Base-by-base conservation (phyloP, 495 filamentous ascomycete genomes). In the Bombardia bombarda region DNA sequence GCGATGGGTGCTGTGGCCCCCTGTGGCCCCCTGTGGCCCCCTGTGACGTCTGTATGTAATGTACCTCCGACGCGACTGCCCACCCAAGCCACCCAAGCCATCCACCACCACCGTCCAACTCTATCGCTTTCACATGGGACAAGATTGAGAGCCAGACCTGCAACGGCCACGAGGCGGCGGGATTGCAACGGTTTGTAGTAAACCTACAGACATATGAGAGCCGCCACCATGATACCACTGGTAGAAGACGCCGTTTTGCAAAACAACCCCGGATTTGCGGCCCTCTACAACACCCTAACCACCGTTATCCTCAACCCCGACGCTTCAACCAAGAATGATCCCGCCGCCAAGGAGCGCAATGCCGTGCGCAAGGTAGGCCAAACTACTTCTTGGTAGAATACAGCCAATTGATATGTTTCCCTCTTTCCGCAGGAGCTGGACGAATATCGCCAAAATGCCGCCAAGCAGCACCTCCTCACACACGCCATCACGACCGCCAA, bases 201-300 rank as follows among this genome's bases (percentile, higher is more conserved):
- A n/a, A n/a, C n/a, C n/a, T n/a, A n/a, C n/a, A n/a, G n/a, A n/a
- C n/a, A n/a, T n/a, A n/a, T n/a, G n/a, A n/a, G n/a, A 6, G 14
- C 19, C 17, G 10, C 18, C 34, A 21, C 19, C 25, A 86, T 86
- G 82, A 62, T 85, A 3, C 79, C 81, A 0, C 79, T 78, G 6
- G 69, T 83, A 38, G 80, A 85, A 23, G 70, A 76, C 20, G 55
- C 68, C 1, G 69, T 86, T 35, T 63, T 86, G 2, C 64, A 75
- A 38, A 67, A 66, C 21, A 85, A 84, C 43, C 79, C 79, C 18
- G 67, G 79, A 34, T 86, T 86, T 48, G 76, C 79, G 39, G 67
- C 63, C 21, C 66, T 86, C 1, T 79, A 84, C 55, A 69, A 75
- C 14, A 75, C 72, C 14, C 52, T 86, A 6, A 79, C 79, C 0